A percentile compares a stretch with the other conserved stretches of the same genome.
phyloP scores from a whole-genome alignment of 2,329 filamentous ascomycete species.

The Cladophialophora psammophila region DNA sequence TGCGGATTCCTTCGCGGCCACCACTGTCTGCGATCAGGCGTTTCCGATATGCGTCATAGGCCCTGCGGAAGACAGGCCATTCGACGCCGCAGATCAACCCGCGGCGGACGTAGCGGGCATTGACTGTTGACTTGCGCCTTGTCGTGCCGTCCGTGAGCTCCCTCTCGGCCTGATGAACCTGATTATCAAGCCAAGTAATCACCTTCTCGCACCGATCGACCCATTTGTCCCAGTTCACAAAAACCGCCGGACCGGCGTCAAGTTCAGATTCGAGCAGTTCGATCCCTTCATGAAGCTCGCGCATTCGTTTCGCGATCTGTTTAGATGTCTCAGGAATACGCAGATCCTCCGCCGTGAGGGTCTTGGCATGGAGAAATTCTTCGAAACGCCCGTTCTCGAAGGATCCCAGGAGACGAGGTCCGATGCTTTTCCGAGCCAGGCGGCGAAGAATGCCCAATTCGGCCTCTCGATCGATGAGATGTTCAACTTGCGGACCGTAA shows the following conservation, averaged over 20 bases:
- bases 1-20: slow-evolving; percentile 69
- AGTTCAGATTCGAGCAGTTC: slow-evolving; percentile 82
- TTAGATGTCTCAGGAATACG: slow-evolving; percentile 82
- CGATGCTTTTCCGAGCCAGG: slow-evolving; percentile 89
- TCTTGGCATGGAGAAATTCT: slow-evolving; percentile 85
- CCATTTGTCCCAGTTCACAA: slow-evolving; percentile 96
- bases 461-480: slow-evolving; percentile 91
- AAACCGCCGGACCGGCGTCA: slow-evolving; percentile 80
- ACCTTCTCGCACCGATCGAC: slow-evolving; percentile 67
- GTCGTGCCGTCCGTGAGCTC: slow-evolving; percentile 49
- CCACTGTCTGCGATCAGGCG: slow-evolving; percentile 78
- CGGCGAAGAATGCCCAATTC: slow-evolving; percentile 87
- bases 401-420: slow-evolving; percentile 86
- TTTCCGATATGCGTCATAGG: slow-evolving; percentile 77
- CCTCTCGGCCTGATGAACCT: slow-evolving; percentile 61
- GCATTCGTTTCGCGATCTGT: slow-evolving; percentile 97
- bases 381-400: slow-evolving; percentile 96
- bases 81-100: slow-evolving; percentile 84
- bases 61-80: slow-evolving; percentile 78
- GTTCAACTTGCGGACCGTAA: slow-evolving; percentile 93
- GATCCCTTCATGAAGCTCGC: slow-evolving; percentile 92
- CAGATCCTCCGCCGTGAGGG: slow-evolving; percentile 78
- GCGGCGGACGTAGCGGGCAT: slow-evolving; percentile 45
- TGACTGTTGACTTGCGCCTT: slow-evolving; percentile 18
- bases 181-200: slow-evolving; percentile 61